These are phyloP conservation scores for Aeminium ludgeri DNA, from an alignment of 495 filamentous ascomycete species.

Conservation along the genomic window DNA sequence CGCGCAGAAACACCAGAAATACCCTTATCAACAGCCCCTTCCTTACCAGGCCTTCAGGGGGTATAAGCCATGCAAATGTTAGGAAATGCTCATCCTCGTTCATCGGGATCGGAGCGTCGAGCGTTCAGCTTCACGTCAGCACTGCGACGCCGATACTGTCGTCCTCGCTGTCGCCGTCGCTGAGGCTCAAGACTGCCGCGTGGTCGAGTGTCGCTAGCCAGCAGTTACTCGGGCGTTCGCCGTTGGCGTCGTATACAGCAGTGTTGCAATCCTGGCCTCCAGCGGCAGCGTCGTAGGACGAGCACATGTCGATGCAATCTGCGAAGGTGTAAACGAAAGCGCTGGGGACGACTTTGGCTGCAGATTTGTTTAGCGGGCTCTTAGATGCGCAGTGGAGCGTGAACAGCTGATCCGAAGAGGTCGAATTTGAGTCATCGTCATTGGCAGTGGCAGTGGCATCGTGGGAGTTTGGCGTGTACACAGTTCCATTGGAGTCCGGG, in stretches of 20 bases:
- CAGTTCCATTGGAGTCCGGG: slow-evolving; percentile 1
- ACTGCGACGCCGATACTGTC: no score
- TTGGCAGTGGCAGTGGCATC: background rate
- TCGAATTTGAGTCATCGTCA: background rate
- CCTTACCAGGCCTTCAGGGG: no score
- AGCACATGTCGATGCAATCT: slow-evolving; percentile 15
- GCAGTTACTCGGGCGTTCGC: slow-evolving; percentile 6
- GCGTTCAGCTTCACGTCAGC: no score
- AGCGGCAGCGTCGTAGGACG: slow-evolving; percentile 4
- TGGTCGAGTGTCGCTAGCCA: no score
- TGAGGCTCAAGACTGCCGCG: no score
- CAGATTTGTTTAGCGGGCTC: background rate
- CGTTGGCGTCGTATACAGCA: slow-evolving; percentile 5
- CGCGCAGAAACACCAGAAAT: no score
- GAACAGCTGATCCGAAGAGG: slow-evolving; percentile 4
- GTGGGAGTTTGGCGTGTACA: slow-evolving; percentile 6
- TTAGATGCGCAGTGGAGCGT: slow-evolving; percentile 9
- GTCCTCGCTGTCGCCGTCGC: no score
- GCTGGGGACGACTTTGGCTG: slow-evolving; percentile 1
- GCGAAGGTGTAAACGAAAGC: slow-evolving; percentile 12
- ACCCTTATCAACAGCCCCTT: no score
- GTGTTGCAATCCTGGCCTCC: slow-evolving; percentile 3
- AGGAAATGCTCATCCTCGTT: no score
- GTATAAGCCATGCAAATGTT: no score
- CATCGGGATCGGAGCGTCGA: no score